Conservation (phyloP, 176 grass and related monocot species). For the Calamus simplicifolius region DNA sequence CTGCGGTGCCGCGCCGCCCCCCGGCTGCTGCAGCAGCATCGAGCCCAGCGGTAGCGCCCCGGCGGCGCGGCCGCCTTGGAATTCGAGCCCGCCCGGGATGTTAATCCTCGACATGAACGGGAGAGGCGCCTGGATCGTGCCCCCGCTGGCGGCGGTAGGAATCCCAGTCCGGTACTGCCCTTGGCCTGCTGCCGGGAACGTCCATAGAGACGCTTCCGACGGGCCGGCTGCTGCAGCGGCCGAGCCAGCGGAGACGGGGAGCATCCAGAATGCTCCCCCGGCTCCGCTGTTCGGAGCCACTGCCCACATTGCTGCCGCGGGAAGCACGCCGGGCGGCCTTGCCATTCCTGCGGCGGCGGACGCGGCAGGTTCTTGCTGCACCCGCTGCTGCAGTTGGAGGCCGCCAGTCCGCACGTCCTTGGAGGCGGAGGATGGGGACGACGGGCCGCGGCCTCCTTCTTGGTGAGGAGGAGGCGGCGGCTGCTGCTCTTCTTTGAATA, state of each 20-base stretch:
- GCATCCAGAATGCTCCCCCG: conserved; percentile 80
- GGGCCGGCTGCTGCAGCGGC: conserved; percentile 26
- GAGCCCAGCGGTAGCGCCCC: conserved; percentile 22
- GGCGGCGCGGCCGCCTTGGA: conserved; percentile 20
- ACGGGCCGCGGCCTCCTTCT: conserved; percentile 8
- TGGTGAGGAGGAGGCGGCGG: conserved; percentile 1
- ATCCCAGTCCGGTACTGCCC: conserved; percentile 23
- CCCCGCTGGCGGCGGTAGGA: conserved; percentile 3
- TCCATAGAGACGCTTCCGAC: conserved; percentile 70
- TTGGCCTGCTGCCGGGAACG: conserved; percentile 31
- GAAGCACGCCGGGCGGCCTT: conserved; percentile 18
- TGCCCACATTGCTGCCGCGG: conserved; percentile 72
- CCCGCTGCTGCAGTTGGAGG: conserved; percentile 12
- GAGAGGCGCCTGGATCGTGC: conserved; percentile 62
- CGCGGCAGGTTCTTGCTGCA: conserved; percentile 15
- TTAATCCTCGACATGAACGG: conserved; percentile 48
- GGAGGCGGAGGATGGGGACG: conserved; percentile 29
- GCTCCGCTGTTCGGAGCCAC: conserved; percentile 45
- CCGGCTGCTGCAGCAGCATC: conserved; percentile 20
- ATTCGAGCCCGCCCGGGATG: conserved; percentile 29
- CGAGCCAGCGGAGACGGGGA: conserved; percentile 57
- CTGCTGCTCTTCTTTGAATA: conserved; percentile 69
- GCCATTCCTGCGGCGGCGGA: conserved; percentile 13
- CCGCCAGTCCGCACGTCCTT: conserved; percentile 2
- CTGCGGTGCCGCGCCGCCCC: conserved; percentile 12